These are phyloP conservation scores for Colletotrichum orbiculare DNA, from an alignment of 2,329 filamentous ascomycete species.

Conservation along the genomic window DNA sequence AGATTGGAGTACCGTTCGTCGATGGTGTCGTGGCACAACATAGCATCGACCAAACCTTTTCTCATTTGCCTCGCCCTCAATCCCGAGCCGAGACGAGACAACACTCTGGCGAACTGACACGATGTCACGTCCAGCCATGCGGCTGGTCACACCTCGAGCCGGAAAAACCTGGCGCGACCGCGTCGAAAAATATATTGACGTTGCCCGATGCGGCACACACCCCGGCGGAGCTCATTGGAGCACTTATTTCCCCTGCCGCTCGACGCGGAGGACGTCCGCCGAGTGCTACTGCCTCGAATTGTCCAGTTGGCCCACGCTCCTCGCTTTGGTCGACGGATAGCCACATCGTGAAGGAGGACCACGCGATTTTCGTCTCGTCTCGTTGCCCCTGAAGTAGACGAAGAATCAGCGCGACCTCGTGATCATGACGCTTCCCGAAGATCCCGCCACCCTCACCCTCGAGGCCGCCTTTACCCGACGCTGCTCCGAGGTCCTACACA, in stretches of 20 bases:
- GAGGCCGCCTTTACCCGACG: background rate
- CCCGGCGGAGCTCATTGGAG: constrained; percentile 31
- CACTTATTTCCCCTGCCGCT: constrained; percentile 23
- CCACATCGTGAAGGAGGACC: constrained; percentile 16
- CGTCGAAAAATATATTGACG: constrained; percentile 9
- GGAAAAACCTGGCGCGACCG: constrained; percentile 26
- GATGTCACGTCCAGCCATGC: constrained; percentile 31
- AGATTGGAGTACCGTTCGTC: background rate
- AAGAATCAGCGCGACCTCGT: constrained; percentile 10
- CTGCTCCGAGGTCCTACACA: background rate
- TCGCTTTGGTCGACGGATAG: background rate
- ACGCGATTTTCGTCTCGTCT: background rate
- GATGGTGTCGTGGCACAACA: too few relatives aligned
- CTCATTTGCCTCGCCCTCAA: constrained; percentile 1
- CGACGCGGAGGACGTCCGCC: constrained; percentile 30
- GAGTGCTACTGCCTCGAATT: constrained; percentile 30
- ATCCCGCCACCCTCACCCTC: constrained; percentile 24
- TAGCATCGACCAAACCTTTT: too few relatives aligned
- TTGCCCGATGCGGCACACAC: constrained; percentile 23
- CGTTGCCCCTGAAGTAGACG: constrained; percentile 3
- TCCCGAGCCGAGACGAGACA: constrained; percentile 16
- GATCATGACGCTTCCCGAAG: constrained; percentile 33
- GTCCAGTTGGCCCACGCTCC: constrained; percentile 9
- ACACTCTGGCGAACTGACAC: background rate
- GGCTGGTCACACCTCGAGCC: constrained; percentile 26